Evolutionary conservation across 495 filamentous ascomycete species (phyloP).

Genomic region (Aspergillus taichungensis): DNA sequence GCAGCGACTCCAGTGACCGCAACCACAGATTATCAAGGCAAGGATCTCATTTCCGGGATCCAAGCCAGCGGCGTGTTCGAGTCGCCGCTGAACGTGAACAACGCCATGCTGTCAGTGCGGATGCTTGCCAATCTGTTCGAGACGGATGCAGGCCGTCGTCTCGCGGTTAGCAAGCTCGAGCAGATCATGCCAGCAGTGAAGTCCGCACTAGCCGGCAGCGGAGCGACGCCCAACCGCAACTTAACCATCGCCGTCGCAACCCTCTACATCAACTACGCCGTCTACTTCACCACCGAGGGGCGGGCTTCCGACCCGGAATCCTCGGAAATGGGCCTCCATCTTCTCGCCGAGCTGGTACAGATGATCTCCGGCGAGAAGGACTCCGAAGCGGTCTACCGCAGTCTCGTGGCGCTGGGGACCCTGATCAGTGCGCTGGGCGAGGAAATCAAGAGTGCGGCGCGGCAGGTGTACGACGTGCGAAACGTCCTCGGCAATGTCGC

Average conservation of each 20-base stretch:
- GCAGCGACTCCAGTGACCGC: slow-evolving; percentile 55
- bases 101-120: slow-evolving; percentile 77
- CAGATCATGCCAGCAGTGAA: slow-evolving; percentile 44
- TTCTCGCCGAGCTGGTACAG: slow-evolving; percentile 54
- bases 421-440: slow-evolving; percentile 39
- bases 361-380: slow-evolving; percentile 60
- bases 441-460: slow-evolving; percentile 41
- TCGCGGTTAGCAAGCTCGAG: slow-evolving; percentile 52
- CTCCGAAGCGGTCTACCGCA: slow-evolving; percentile 73
- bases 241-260: slow-evolving; percentile 74
- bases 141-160: slow-evolving; percentile 56
- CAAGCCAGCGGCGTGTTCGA: slow-evolving; percentile 48
- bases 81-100: slow-evolving; percentile 52
- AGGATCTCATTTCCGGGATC: slow-evolving; percentile 39
- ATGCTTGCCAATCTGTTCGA: slow-evolving; percentile 82
- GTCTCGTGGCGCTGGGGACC: slow-evolving; percentile 76
- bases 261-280: slow-evolving; percentile 76
- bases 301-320: slow-evolving; percentile 30
- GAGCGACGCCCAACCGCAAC: slow-evolving; percentile 59
- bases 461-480: slow-evolving; percentile 38
- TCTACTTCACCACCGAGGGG: slow-evolving; percentile 42
- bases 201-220: slow-evolving; percentile 32
- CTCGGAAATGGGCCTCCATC: slow-evolving; percentile 46
- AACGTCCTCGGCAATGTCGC: slow-evolving; percentile 26
- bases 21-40: slow-evolving; percentile 46